Conservation (phyloP, 352 stramenopile genomes). For the Globisporangium acanthophoron region DNA sequence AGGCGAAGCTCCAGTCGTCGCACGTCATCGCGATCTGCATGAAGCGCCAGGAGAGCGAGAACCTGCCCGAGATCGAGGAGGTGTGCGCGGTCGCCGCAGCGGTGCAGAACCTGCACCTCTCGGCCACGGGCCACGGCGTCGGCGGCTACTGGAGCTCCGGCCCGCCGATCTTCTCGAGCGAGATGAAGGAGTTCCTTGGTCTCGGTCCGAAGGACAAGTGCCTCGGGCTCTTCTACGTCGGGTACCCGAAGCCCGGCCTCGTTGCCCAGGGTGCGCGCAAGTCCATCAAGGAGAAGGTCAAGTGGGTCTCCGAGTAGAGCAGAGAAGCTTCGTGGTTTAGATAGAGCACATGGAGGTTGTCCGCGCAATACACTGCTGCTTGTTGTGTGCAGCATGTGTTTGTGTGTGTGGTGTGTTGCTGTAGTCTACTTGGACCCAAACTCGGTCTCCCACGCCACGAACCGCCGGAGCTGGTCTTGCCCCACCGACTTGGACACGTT, state of each 20-base stretch:
- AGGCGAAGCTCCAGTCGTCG: constrained; percentile 60
- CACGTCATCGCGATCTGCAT: constrained; percentile 85
- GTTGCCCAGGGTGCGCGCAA: constrained; percentile 52
- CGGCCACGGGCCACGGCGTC: constrained; percentile 55
- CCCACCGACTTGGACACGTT: constrained; percentile 54
- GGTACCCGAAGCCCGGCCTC: constrained; percentile 46
- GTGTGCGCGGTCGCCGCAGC: constrained; percentile 66
- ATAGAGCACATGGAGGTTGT: background rate
- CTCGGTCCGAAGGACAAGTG: constrained; percentile 72
- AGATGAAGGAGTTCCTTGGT: constrained; percentile 81
- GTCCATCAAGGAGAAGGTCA: constrained; percentile 75
- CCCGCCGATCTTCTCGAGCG: constrained; percentile 44
- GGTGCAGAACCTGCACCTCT: constrained; percentile 84
- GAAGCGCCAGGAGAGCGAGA: constrained; percentile 81
- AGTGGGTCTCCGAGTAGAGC: constrained; percentile 30
- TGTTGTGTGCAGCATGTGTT: background rate
- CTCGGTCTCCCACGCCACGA: constrained; percentile 39
- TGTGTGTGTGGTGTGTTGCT: background rate
- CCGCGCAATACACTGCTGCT: background rate
- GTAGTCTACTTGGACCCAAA: constrained; percentile 31
- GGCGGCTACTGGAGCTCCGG: constrained; percentile 87
- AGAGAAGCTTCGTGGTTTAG: background rate
- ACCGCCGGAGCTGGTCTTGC: constrained; percentile 37
- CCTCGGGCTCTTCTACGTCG: constrained; percentile 82
- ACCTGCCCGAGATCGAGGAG: constrained; percentile 79